phyloP scores from a whole-genome alignment of 371 early-diverging fungal species.

The Smittium culicis region DNA sequence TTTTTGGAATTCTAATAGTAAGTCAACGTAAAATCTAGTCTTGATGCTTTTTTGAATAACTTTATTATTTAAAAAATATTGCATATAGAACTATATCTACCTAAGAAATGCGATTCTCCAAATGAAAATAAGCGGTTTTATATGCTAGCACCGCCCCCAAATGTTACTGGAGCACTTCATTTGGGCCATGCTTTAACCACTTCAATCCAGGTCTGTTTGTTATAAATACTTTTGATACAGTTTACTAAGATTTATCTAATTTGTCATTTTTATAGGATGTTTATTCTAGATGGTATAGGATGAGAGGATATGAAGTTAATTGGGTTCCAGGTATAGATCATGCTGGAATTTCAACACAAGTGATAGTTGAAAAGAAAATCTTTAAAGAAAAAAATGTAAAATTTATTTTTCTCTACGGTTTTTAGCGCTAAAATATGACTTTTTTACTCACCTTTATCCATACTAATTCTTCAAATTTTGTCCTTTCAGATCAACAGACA shows the following conservation, averaged over 20 bases:
- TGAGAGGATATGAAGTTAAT: conserved; percentile 92
- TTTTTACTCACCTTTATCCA: background rate
- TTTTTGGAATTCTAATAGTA: conserved; percentile 25
- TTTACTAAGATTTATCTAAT: background rate
- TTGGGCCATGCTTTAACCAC: conserved; percentile 97
- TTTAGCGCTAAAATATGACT: background rate
- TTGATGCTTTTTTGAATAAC: conserved; percentile 3
- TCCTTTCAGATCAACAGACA: conserved; percentile 53
- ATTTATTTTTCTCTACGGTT: background rate
- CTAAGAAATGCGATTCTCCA: conserved; percentile 5
- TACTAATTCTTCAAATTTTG: conserved; percentile 6
- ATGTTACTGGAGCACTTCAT: conserved; percentile 98
- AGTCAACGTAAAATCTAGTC: background rate
- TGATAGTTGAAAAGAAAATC: conserved; percentile 94
- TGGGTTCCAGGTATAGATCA: conserved; percentile 98
- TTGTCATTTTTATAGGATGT: conserved; percentile 43
- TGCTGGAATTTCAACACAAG: conserved; percentile 98
- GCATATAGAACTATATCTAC: conserved; percentile 22
- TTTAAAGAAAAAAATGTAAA: conserved; percentile 49
- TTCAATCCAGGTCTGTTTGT: conserved; percentile 60
- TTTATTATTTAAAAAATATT: background rate
- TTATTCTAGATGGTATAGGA: conserved; percentile 91
- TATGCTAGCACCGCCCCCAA: conserved; percentile 45
- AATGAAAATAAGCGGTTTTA: conserved; percentile 12
- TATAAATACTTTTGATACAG: background rate